A percentile compares a stretch with the other conserved stretches of the same genome.
Conservation (phyloP, 805 yeast genomes). For the Ogataea haglerorum region DNA sequence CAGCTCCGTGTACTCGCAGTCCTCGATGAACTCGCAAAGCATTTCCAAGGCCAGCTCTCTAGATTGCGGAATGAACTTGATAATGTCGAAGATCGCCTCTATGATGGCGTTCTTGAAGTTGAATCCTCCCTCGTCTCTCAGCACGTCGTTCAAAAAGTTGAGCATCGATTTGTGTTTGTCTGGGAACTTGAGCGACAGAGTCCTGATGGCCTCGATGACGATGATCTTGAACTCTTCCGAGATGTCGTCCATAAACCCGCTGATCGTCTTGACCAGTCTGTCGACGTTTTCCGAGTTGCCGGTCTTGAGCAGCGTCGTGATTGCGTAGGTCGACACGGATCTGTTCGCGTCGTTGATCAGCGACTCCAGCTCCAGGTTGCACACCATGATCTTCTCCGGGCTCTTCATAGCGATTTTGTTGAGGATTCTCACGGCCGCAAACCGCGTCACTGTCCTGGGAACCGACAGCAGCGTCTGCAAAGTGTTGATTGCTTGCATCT, state of each 20-base stretch:
- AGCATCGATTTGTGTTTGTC: conserved; percentile 81
- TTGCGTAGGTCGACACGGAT: conserved; percentile 93
- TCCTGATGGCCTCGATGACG: conserved; percentile 91
- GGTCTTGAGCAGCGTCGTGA: conserved; percentile 91
- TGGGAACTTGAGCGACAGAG: conserved; percentile 90
- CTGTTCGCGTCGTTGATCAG: conserved; percentile 86
- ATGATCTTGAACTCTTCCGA: conserved; percentile 94
- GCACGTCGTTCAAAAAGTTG: conserved; percentile 72
- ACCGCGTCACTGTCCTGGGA: conserved; percentile 85
- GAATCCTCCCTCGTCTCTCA: conserved; percentile 89
- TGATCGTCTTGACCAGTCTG: conserved; percentile 80
- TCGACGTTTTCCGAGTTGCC: conserved; percentile 90
- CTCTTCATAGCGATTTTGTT: conserved; percentile 78
- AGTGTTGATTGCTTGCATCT: conserved; percentile 65
- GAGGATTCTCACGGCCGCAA: conserved; percentile 88
- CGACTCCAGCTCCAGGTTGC: conserved; percentile 82
- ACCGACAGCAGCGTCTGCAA: conserved; percentile 77
- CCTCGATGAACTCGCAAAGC: conserved; percentile 95
- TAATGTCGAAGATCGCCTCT: conserved; percentile 89
- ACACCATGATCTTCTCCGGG: conserved; percentile 74
- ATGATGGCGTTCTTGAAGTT: conserved; percentile 82
- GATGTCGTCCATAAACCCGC: conserved; percentile 87
- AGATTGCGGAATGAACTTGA: conserved; percentile 80
- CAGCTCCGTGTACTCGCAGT: conserved; percentile 93
- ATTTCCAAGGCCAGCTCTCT: conserved; percentile 80